phyloP scores from a whole-genome alignment of 257 asterid species.

The Penstemon eatonii region DNA sequence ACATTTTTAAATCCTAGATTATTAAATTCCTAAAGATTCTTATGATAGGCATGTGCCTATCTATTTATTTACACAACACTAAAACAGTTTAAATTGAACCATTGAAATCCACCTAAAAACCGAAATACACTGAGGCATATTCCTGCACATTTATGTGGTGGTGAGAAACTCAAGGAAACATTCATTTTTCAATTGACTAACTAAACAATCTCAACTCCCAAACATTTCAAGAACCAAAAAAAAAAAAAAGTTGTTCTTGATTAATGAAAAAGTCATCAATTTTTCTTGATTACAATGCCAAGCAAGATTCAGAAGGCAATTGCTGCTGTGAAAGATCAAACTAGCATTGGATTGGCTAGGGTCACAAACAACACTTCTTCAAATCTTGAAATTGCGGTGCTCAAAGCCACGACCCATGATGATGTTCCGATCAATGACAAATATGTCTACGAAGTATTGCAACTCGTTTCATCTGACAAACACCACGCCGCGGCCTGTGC shows the following conservation, averaged over 20 bases:
- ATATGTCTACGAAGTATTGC: constrained; percentile 49
- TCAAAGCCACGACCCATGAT: constrained; percentile 81
- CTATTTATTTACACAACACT: no score
- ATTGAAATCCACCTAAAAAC: not conserved
- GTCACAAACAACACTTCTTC: constrained; percentile 61
- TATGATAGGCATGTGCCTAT: no score
- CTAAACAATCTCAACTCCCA: not conserved
- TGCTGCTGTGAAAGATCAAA: constrained; percentile 79
- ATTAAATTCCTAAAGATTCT: no score
- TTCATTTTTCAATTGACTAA: not conserved
- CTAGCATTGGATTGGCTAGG: constrained; percentile 83
- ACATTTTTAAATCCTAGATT: no score
- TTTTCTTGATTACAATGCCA: constrained; percentile 45
- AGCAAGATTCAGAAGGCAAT: constrained; percentile 79
- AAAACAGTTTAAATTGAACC: not conserved
- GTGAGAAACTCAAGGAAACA: constrained; percentile 24
- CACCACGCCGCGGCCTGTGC: constrained; percentile 73
- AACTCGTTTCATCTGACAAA: constrained; percentile 68
- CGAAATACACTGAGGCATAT: constrained; percentile 1
- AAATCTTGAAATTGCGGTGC: constrained; percentile 69
- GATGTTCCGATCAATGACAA: constrained; percentile 58
- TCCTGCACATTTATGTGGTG: constrained; percentile 20
- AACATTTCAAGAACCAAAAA: not conserved
- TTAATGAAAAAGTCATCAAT: not conserved
- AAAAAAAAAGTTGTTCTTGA: not conserved